Percentiles rank a stretch among this genome's conserved stretches.
Evolutionary conservation across 2,329 filamentous ascomycete genomes (phyloP).

Genomic region (Madurella fahalii): DNA sequence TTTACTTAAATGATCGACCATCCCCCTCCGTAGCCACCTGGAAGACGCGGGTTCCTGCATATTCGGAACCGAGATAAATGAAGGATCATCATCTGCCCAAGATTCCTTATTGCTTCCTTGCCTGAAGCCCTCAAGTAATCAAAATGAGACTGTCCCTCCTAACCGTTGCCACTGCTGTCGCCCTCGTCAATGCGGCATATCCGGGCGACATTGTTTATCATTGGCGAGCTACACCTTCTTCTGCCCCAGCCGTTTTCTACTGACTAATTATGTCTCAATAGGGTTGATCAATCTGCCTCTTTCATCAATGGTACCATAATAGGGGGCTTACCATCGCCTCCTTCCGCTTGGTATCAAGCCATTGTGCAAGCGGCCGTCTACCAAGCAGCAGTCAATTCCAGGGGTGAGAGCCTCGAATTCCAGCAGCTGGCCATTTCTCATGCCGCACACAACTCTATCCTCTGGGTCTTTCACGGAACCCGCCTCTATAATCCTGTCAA

Average conservation of each 20-base stretch:
- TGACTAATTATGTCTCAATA: conserved; percentile 1
- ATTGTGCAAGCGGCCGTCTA: conserved; percentile 20
- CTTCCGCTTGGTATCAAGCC: conserved; percentile 18
- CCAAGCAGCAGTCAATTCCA: conserved; percentile 22
- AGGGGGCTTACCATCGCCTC: conserved; percentile 21
- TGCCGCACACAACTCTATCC: conserved; percentile 22
- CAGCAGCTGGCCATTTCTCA: conserved; percentile 25
- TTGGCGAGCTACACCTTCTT: conserved; percentile 10
- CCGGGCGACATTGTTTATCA: conserved; percentile 24
- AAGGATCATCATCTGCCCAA: background rate
- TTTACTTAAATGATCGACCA: no score
- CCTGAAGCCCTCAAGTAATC: background rate
- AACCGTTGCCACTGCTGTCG: conserved; percentile 3
- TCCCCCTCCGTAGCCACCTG: no score
- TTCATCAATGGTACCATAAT: conserved; percentile 23
- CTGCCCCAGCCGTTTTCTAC: background rate
- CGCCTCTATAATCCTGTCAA: conserved; percentile 20
- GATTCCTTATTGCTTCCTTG: background rate
- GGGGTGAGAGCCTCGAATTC: conserved; percentile 19
- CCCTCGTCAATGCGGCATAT: conserved; percentile 18
- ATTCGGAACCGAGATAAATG: no score
- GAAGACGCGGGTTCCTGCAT: no score
- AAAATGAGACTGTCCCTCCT: conserved; percentile 16
- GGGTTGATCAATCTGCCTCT: conserved; percentile 21
- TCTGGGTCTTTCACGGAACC: conserved; percentile 24